These are phyloP conservation scores for Strobilomyces echinocephalus DNA, from an alignment of 768 basidiomycete genomes.

Conservation along the genomic window DNA sequence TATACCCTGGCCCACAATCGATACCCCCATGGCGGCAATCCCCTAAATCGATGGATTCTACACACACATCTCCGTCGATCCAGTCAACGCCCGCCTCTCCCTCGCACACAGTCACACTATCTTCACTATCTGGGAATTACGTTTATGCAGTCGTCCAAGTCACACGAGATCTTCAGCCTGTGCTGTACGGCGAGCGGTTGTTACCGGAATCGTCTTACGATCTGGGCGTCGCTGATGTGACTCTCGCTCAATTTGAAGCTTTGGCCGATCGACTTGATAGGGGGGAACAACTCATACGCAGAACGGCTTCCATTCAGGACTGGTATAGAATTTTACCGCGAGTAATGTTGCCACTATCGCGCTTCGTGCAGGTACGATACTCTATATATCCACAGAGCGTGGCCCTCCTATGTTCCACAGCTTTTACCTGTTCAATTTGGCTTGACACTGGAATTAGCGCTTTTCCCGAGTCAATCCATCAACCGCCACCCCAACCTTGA, in stretches of 20 bases:
- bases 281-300: constrained; percentile 33
- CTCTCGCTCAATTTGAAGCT: constrained; percentile 70
- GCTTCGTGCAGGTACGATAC: constrained; percentile 63
- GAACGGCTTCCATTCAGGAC: constrained; percentile 31
- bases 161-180: constrained; percentile 87
- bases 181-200: constrained; percentile 71
- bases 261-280: constrained; percentile 54
- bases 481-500: constrained; percentile 68
- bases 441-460: constrained; percentile 80
- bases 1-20: constrained; percentile 32
- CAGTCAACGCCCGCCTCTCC: constrained; percentile 45
- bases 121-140: constrained; percentile 88
- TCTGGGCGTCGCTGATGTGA: constrained; percentile 80
- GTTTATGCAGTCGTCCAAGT: constrained; percentile 85
- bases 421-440: constrained; percentile 59
- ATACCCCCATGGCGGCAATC: constrained; percentile 34
- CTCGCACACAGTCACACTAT: constrained; percentile 68
- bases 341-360: constrained; percentile 68
- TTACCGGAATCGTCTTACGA: constrained; percentile 72
- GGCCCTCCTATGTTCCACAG: constrained; percentile 33
- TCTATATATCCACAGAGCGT: constrained; percentile 1
- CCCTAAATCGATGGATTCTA: constrained; percentile 42
- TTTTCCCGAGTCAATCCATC: constrained; percentile 42
- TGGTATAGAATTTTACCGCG: constrained; percentile 45
- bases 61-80: constrained; percentile 69